Percentiles rank a stretch among this genome's conserved stretches.
Conservation (phyloP, 78 protist species). For the Emiliania huxleyi region DNA sequence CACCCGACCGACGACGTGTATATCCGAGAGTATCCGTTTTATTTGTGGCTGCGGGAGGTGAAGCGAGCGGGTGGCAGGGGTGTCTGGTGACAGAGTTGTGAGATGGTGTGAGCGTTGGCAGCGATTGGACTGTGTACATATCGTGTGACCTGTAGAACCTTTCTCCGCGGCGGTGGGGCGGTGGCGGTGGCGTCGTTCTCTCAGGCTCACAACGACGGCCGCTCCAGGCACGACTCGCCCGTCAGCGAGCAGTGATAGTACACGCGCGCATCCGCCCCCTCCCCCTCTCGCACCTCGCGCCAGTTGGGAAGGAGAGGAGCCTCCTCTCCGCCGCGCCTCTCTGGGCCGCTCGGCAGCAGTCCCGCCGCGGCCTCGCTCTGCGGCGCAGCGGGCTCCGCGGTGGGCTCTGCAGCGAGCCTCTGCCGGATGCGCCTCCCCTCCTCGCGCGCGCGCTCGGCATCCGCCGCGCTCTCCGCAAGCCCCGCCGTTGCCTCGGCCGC, state of each 20-base stretch:
- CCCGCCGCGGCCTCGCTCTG: background rate
- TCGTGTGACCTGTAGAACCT: too few relatives aligned
- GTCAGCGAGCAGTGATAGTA: background rate
- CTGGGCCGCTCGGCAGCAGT: background rate
- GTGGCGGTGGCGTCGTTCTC: too few relatives aligned
- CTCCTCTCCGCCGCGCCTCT: too few relatives aligned
- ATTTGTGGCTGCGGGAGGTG: too few relatives aligned
- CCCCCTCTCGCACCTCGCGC: background rate
- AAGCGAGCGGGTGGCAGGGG: too few relatives aligned
- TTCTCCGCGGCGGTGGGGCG: too few relatives aligned
- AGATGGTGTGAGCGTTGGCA: too few relatives aligned
- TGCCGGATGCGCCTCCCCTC: background rate
- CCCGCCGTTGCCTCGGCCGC: background rate
- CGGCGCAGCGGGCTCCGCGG: background rate
- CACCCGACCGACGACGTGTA: too few relatives aligned
- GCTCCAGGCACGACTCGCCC: background rate
- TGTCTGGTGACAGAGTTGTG: too few relatives aligned
- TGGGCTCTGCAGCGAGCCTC: background rate
- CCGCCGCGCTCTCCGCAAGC: background rate
- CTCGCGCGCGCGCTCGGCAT: background rate
- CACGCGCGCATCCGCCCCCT: background rate
- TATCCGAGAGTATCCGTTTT: too few relatives aligned
- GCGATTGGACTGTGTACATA: too few relatives aligned
- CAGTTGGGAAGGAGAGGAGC: background rate
- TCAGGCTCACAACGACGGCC: too few relatives aligned